Evolutionary conservation across 495 filamentous ascomycete genomes (phyloP).

Genomic region (Bathelium albidoporum): DNA sequence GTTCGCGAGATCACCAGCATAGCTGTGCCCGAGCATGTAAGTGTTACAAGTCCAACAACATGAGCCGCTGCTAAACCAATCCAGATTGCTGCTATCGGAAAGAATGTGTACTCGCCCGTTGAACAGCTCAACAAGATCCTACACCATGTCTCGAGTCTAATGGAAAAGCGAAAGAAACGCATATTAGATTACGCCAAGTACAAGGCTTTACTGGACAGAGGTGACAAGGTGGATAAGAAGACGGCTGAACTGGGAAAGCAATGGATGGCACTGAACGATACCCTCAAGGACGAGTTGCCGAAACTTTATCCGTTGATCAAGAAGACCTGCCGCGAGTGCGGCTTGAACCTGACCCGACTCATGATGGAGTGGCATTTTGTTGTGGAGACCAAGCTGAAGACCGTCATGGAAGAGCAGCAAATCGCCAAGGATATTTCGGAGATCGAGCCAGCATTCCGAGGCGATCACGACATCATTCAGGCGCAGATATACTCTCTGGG

Average conservation of each 20-base stretch:
- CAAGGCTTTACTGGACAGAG: slow-evolving; percentile 62
- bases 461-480: slow-evolving; percentile 57
- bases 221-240: slow-evolving; percentile 74
- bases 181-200: slow-evolving; percentile 79
- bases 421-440: slow-evolving; percentile 55
- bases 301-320: slow-evolving; percentile 69
- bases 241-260: slow-evolving; percentile 71
- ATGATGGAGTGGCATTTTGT: slow-evolving; percentile 69
- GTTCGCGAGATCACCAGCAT: slow-evolving; percentile 71
- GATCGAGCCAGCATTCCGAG: slow-evolving; percentile 50
- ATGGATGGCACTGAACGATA: slow-evolving; percentile 81
- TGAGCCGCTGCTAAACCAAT: slow-evolving; percentile 9
- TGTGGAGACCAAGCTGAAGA: slow-evolving; percentile 69
- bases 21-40: slow-evolving; percentile 76
- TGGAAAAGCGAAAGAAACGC: slow-evolving; percentile 86
- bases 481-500: slow-evolving; percentile 42
- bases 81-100: slow-evolving; percentile 63
- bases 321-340: slow-evolving; percentile 66
- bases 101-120: slow-evolving; percentile 80
- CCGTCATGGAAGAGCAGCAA: slow-evolving; percentile 53
- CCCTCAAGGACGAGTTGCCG: slow-evolving; percentile 84
- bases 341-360: slow-evolving; percentile 50
- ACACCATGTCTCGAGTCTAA: slow-evolving; percentile 69
- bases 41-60: slow-evolving; percentile 24
- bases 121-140: slow-evolving; percentile 69